These are phyloP conservation scores for Penium margaritaceum DNA, from an alignment of 139 green algal species.

Conservation along the genomic window DNA sequence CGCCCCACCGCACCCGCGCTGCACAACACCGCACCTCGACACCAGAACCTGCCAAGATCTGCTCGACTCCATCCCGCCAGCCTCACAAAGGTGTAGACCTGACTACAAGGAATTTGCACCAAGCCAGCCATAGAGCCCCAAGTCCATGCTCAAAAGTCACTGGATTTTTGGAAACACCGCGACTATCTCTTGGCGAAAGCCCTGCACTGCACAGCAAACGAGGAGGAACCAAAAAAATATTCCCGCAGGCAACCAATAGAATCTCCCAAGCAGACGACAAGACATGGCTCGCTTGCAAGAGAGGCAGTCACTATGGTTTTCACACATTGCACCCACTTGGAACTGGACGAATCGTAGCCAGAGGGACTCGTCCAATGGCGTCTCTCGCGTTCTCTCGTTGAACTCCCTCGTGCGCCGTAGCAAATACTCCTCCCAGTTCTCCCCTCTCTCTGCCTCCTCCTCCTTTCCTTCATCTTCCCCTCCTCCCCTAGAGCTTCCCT, in stretches of 20 bases:
- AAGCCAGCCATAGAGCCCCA: too few species aligned
- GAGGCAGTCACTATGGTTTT: too few species aligned
- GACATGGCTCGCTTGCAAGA: not conserved
- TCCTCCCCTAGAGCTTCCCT: not conserved
- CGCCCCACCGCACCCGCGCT: too few species aligned
- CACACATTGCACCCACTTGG: conserved; percentile 52
- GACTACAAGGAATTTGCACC: too few species aligned
- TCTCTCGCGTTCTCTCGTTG: conserved; percentile 61
- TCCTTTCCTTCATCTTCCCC: conserved; percentile 6
- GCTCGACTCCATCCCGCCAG: too few species aligned
- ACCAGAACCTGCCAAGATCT: too few species aligned
- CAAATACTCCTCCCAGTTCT: conserved; percentile 59
- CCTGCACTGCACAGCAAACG: too few species aligned
- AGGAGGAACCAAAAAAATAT: not conserved
- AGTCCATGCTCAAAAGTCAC: too few species aligned
- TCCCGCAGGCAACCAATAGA: not conserved
- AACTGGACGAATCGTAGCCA: conserved; percentile 79
- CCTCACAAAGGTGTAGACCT: too few species aligned
- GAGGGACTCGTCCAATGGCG: conserved; percentile 57
- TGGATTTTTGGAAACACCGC: not conserved
- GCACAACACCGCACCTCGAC: too few species aligned
- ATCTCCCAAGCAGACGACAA: too few species aligned
- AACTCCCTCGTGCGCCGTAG: conserved; percentile 63
- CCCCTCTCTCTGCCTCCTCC: conserved; percentile 29
- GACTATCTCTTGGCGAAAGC: too few species aligned